phyloP scores from a whole-genome alignment of 305 asterid species.

The Caryopteris hybrid region DNA sequence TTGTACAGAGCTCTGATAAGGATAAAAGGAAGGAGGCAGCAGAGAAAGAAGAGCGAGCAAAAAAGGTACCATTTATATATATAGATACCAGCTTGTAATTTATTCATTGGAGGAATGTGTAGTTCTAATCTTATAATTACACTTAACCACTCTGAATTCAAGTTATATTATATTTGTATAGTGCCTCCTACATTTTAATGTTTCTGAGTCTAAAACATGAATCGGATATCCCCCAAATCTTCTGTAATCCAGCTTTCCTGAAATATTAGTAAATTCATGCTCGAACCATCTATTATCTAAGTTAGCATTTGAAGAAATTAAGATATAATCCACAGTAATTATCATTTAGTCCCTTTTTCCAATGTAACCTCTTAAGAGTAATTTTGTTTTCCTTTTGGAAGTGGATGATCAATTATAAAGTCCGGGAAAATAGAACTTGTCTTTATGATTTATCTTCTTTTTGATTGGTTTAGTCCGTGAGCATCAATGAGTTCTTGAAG shows the following conservation, averaged over 20 bases:
- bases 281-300: too few relatives aligned
- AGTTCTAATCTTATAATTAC: too few relatives aligned
- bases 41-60: conserved; percentile 87
- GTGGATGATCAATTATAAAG: background rate
- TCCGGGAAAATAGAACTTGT: background rate
- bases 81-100: background rate
- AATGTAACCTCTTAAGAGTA: background rate
- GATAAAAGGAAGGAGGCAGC: conserved; percentile 70
- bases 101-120: background rate
- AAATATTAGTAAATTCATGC: too few relatives aligned
- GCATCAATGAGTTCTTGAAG: conserved; percentile 77
- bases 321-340: too few relatives aligned
- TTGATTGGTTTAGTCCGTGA: conserved; percentile 47
- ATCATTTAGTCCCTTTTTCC: too few relatives aligned
- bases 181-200: too few relatives aligned
- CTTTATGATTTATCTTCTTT: background rate
- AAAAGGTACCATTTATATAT: conserved; percentile 45
- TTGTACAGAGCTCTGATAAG: conserved; percentile 60
- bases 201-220: too few relatives aligned
- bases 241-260: too few relatives aligned
- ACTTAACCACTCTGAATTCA: too few relatives aligned
- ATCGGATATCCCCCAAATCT: too few relatives aligned
- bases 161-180: too few relatives aligned
- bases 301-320: too few relatives aligned
- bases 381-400: background rate